Evolutionary conservation across 441 rosid species (phyloP).

Genomic region (Croton laevigatus): DNA sequence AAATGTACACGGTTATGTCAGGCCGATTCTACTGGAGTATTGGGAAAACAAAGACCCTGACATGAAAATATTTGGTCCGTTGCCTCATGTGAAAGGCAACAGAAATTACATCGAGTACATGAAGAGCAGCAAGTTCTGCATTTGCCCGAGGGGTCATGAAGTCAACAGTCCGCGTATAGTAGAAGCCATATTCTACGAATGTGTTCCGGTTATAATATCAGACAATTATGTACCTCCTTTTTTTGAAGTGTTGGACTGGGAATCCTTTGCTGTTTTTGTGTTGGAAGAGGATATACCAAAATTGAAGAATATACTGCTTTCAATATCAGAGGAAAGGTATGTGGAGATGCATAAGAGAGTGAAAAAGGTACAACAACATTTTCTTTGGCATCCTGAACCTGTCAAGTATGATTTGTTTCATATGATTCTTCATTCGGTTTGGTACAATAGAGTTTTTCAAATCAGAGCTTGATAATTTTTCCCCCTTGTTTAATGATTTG

Average conservation of each 20-base stretch:
- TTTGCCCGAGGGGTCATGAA: conserved; percentile 82
- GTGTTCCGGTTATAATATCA: conserved; percentile 82
- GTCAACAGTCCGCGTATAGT: conserved; percentile 84
- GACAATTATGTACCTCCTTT: conserved; percentile 83
- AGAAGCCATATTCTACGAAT: conserved; percentile 66
- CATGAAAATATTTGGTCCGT: conserved; percentile 64
- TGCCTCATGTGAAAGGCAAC: conserved; percentile 49
- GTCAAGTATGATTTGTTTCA: conserved; percentile 76
- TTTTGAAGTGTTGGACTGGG: conserved; percentile 71
- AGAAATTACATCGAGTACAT: conserved; percentile 57
- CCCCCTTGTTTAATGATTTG: not conserved
- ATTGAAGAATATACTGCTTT: conserved; percentile 61
- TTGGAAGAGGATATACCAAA: conserved; percentile 69
- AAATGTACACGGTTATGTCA: conserved; percentile 64
- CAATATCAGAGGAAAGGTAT: conserved; percentile 48
- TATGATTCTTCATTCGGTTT: conserved; percentile 81
- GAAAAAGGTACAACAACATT: conserved; percentile 72
- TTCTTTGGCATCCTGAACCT: conserved; percentile 76
- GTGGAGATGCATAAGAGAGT: conserved; percentile 65
- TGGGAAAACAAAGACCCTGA: conserved; percentile 84
- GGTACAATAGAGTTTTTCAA: conserved; percentile 79
- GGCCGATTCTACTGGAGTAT: conserved; percentile 56
- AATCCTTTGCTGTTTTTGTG: conserved; percentile 72
- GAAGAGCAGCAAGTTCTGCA: conserved; percentile 85
- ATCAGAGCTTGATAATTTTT: conserved; percentile 26